phyloP scores from a whole-genome alignment of 2,329 filamentous ascomycete species.

The Camptophora hylomeconis region DNA sequence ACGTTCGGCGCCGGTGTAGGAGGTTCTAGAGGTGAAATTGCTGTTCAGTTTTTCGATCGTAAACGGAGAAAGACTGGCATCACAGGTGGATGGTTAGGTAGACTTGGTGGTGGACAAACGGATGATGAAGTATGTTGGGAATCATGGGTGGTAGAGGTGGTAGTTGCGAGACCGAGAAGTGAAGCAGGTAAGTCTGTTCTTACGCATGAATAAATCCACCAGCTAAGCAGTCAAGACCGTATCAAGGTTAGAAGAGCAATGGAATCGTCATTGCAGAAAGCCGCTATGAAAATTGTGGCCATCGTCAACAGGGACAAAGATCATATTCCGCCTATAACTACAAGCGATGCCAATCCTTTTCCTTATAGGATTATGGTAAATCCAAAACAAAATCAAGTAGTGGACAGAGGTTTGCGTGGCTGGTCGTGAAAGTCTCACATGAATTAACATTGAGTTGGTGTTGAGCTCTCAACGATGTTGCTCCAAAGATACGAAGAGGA shows the following conservation, averaged over 20 bases:
- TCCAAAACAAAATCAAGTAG: slow-evolving; percentile 61
- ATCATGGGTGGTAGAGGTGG: slow-evolving; percentile 85
- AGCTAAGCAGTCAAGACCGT: slow-evolving; percentile 65
- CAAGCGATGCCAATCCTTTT: slow-evolving; percentile 82
- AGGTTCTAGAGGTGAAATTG: slow-evolving; percentile 63
- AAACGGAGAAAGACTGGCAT: slow-evolving; percentile 66
- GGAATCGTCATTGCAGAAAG: slow-evolving; percentile 76
- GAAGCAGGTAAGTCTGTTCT: slow-evolving; percentile 56
- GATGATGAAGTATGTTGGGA: slow-evolving; percentile 98
- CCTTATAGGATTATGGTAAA: slow-evolving; percentile 88
- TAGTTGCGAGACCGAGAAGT: slow-evolving; percentile 77
- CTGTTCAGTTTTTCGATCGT: slow-evolving; percentile 91
- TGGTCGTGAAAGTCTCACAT: slow-evolving; percentile 47
- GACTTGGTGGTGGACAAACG: slow-evolving; percentile 36
- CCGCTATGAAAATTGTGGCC: slow-evolving; percentile 78
- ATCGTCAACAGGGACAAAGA: slow-evolving; percentile 82
- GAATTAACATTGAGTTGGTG: too few species aligned
- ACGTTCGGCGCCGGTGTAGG: slow-evolving; percentile 26
- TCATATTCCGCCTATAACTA: slow-evolving; percentile 93
- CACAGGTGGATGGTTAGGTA: slow-evolving; percentile 35
- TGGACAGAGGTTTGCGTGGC: slow-evolving; percentile 63
- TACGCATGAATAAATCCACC: neutral
- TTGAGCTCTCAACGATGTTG: too few species aligned
- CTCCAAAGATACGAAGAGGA: too few species aligned
- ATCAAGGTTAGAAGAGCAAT: slow-evolving; percentile 81